Percentiles rank a stretch among this genome's conserved stretches.
Conservation (phyloP, 306 rosid genomes). For the Echinosophora koreensis region DNA sequence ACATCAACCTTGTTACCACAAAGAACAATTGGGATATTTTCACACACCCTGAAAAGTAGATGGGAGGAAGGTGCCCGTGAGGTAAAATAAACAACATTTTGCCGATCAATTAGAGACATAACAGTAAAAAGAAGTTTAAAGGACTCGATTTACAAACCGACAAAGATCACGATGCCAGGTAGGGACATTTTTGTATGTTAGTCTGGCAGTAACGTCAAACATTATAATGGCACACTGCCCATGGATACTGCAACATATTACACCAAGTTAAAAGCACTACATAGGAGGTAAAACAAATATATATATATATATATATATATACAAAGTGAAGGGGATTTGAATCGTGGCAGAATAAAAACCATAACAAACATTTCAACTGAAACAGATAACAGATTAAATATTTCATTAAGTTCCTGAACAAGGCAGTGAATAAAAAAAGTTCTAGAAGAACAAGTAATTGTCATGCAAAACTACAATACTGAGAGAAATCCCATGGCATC, state of each 20-base stretch:
- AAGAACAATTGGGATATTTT: slow-evolving; percentile 72
- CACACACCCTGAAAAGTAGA: slow-evolving; percentile 63
- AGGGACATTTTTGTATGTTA: slow-evolving; percentile 69
- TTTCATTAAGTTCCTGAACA: neutral
- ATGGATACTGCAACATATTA: slow-evolving; percentile 56
- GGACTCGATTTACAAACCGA: slow-evolving; percentile 45
- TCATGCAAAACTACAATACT: neutral
- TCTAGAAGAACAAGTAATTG: neutral
- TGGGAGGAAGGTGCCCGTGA: neutral
- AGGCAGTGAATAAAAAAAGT: neutral
- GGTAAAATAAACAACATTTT: neutral
- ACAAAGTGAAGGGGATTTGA: no score
- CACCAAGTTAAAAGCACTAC: neutral
- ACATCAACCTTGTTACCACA: slow-evolving; percentile 84
- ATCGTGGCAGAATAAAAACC: neutral
- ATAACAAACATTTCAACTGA: neutral
- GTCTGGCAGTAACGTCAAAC: slow-evolving; percentile 70
- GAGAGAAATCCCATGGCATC: neutral
- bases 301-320: no score
- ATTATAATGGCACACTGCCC: slow-evolving; percentile 73
- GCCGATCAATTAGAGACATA: neutral
- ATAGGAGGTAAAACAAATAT: neutral
- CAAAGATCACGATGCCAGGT: slow-evolving; percentile 81
- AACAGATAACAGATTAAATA: neutral
- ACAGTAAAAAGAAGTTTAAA: neutral